Evolutionary conservation across 1,284 basidiomycete genomes (phyloP).

Genomic region (Rhodotorula sp.): DNA sequence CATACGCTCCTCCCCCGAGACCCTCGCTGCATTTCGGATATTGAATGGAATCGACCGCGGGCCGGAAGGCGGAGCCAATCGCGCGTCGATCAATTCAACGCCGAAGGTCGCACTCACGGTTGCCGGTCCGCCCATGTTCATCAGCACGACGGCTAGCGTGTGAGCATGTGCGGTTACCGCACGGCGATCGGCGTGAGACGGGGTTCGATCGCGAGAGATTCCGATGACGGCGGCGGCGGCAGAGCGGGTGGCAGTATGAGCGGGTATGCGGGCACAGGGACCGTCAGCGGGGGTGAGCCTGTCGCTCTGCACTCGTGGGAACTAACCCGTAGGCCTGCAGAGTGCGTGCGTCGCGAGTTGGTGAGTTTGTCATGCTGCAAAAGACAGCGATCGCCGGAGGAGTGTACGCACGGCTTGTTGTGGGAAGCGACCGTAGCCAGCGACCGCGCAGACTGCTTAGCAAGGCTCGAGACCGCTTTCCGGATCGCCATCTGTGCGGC

Average conservation of each 20-base stretch:
- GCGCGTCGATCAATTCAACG: neutral
- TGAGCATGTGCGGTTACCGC: neutral
- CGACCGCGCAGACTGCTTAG: neutral
- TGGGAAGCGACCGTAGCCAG: constrained; percentile 7
- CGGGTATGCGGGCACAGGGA: neutral
- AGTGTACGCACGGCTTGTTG: constrained; percentile 12
- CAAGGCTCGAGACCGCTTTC: neutral
- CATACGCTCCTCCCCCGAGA: too few relatives aligned
- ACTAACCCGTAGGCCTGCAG: constrained; percentile 22
- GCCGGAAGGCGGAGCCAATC: neutral
- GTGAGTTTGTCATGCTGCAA: neutral
- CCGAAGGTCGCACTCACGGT: constrained; percentile 60
- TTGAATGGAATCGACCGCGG: too few relatives aligned
- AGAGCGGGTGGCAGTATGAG: neutral
- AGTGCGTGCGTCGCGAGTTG: neutral
- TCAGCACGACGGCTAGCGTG: constrained; percentile 78
- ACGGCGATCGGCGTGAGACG: too few relatives aligned
- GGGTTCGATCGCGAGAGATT: too few relatives aligned
- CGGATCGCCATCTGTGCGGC: constrained; percentile 5
- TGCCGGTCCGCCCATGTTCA: constrained; percentile 98
- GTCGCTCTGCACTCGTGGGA: neutral
- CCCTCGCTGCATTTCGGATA: too few relatives aligned
- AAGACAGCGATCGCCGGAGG: neutral
- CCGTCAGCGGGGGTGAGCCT: neutral
- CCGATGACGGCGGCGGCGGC: neutral